A percentile compares a stretch with the other conserved stretches of the same genome.
These are phyloP conservation scores for Penicillium nucicola DNA, from an alignment of 495 filamentous ascomycete species.

Conservation along the genomic window DNA sequence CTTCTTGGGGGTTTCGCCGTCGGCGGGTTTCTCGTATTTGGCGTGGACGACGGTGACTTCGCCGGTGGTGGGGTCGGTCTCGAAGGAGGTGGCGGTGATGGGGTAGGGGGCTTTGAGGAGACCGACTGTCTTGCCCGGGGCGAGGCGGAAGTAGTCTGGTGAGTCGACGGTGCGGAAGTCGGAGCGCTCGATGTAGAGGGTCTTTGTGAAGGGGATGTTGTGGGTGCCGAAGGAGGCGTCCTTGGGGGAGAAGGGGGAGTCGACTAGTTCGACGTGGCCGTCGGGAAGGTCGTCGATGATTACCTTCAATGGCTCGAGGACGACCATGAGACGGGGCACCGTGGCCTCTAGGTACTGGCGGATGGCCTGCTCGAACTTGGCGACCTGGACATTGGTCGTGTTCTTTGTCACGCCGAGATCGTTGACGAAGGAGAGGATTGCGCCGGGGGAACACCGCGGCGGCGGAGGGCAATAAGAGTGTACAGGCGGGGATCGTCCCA, in stretches of 20 bases:
- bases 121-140: slow-evolving; percentile 86
- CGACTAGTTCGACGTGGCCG: slow-evolving; percentile 58
- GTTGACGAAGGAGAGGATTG: slow-evolving; percentile 82
- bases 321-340: slow-evolving; percentile 80
- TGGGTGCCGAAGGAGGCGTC: slow-evolving; percentile 49
- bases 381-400: slow-evolving; percentile 66
- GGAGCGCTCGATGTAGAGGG: slow-evolving; percentile 85
- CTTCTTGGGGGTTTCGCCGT: slow-evolving; percentile 58
- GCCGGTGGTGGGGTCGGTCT: slow-evolving; percentile 66
- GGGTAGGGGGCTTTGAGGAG: slow-evolving; percentile 80
- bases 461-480: slow-evolving; percentile 79
- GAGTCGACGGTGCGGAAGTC: slow-evolving; percentile 88
- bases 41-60: slow-evolving; percentile 51
- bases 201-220: slow-evolving; percentile 75
- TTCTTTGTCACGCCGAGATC: slow-evolving; percentile 84
- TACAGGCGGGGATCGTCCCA: slow-evolving; percentile 92
- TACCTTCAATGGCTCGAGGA: slow-evolving; percentile 68
- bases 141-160: slow-evolving; percentile 89
- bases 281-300: slow-evolving; percentile 72
- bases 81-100: slow-evolving; percentile 74
- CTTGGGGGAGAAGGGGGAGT: slow-evolving; percentile 58
- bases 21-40: slow-evolving; percentile 46
- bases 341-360: slow-evolving; percentile 78
- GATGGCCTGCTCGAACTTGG: slow-evolving; percentile 74
- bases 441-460: slow-evolving; percentile 84